phyloP scores from a whole-genome alignment of 805 yeast species.

The Pichia eremophila region DNA sequence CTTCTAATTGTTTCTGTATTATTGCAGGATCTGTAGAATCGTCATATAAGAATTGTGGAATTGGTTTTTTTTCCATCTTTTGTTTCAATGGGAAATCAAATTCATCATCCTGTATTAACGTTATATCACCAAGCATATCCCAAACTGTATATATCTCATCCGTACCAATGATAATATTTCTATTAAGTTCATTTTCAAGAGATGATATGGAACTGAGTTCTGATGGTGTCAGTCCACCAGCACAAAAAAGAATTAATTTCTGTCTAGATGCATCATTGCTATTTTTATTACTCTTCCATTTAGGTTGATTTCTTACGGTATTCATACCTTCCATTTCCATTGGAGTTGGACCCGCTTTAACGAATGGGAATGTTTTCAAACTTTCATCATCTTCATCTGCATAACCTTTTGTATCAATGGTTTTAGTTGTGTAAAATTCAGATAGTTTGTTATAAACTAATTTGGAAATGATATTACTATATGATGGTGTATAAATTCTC shows the following conservation, averaged over 20 bases:
- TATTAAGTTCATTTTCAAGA: slow-evolving; percentile 48
- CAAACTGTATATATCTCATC: slow-evolving; percentile 51
- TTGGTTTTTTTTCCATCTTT: slow-evolving; percentile 11
- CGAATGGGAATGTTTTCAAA: slow-evolving; percentile 44
- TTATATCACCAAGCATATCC: slow-evolving; percentile 26
- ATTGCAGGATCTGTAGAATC: slow-evolving; percentile 10
- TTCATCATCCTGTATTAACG: slow-evolving; percentile 21
- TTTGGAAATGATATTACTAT: slow-evolving; percentile 19
- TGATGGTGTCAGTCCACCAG: slow-evolving; percentile 84
- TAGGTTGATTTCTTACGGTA: slow-evolving; percentile 21
- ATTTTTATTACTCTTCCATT: slow-evolving; percentile 23
- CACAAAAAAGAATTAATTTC: slow-evolving; percentile 66
- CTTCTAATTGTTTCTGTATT: background rate
- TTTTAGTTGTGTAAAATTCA: slow-evolving; percentile 17
- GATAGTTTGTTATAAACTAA: slow-evolving; percentile 21
- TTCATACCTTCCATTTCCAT: slow-evolving; percentile 7
- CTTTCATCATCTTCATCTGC: slow-evolving; percentile 26
- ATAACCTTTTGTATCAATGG: slow-evolving; percentile 6
- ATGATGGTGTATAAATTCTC: slow-evolving; percentile 21
- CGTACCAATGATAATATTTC: slow-evolving; percentile 75
- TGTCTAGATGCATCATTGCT: slow-evolving; percentile 35
- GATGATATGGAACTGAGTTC: slow-evolving; percentile 74
- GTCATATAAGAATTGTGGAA: slow-evolving; percentile 17
- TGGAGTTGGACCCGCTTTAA: slow-evolving; percentile 26
- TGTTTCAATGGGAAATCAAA: slow-evolving; percentile 20